phyloP scores from a whole-genome alignment of 148 eudicot genomes.

The Chenopodium suecicum region DNA sequence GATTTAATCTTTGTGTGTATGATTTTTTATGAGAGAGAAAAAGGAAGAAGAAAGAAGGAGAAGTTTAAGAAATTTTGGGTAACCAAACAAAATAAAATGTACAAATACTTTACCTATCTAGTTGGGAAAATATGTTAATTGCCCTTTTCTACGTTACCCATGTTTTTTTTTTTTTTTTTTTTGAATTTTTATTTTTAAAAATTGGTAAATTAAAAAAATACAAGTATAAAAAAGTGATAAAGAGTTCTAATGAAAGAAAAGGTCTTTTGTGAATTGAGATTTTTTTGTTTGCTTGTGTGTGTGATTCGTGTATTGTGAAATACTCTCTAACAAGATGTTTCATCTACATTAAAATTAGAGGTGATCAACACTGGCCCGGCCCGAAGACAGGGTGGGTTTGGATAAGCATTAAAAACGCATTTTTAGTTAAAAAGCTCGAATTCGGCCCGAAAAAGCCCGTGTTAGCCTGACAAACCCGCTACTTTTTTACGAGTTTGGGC shows the following conservation, averaged over 20 bases:
- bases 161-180: too few species aligned
- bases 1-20: conserved; percentile 19
- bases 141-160: too few species aligned
- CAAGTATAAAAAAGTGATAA: background rate
- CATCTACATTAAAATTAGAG: too few species aligned
- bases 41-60: background rate
- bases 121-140: background rate
- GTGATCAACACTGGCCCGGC: too few species aligned
- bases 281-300: background rate
- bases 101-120: background rate
- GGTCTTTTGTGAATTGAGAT: background rate
- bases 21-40: background rate
- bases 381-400: too few species aligned
- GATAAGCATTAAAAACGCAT: too few species aligned
- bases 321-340: background rate
- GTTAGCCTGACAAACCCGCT: too few species aligned
- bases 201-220: background rate
- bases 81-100: background rate
- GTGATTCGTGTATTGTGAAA: background rate
- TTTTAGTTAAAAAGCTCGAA: too few species aligned
- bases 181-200: background rate
- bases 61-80: background rate
- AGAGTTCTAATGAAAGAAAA: background rate
- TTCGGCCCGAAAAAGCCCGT: too few species aligned
- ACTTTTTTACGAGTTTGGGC: too few species aligned